Evolutionary conservation across 108 stramenopile species (phyloP).

Genomic region (Cyclotella choctawhatcheeana): DNA sequence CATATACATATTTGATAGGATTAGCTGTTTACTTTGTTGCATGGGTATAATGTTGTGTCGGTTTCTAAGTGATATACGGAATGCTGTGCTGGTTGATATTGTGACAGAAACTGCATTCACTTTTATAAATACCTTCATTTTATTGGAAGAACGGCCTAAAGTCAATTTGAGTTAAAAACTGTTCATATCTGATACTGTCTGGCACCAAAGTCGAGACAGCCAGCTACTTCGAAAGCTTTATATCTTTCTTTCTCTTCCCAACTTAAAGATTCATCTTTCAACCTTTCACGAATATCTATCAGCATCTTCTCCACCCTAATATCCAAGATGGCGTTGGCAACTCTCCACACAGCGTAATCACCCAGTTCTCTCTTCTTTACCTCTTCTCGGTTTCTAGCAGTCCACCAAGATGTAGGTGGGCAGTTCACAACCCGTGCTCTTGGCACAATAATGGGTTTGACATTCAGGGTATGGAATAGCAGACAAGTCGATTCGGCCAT

Average conservation of each 20-base stretch:
- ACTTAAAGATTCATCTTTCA: not conserved
- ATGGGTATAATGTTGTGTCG: too few species aligned
- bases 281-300: constrained; percentile 8
- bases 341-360: constrained; percentile 42
- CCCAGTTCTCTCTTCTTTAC: constrained; percentile 13
- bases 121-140: too few species aligned
- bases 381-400: constrained; percentile 18
- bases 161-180: not conserved
- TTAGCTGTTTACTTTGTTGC: too few species aligned
- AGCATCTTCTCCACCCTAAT: constrained; percentile 29
- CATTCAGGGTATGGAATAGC: constrained; percentile 10
- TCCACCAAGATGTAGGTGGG: constrained; percentile 34
- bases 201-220: not conserved
- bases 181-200: not conserved
- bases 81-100: too few species aligned
- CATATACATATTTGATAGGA: too few species aligned
- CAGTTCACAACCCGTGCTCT: constrained; percentile 24
- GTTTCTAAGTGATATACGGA: too few species aligned
- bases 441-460: constrained; percentile 15
- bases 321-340: constrained; percentile 42
- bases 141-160: too few species aligned
- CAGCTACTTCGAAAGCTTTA: constrained; percentile 14
- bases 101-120: too few species aligned
- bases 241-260: constrained; percentile 14
- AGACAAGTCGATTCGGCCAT: constrained; percentile 42